phyloP scores from a whole-genome alignment of 139 green algal species.

The Tetradesmus lagerheimii region DNA sequence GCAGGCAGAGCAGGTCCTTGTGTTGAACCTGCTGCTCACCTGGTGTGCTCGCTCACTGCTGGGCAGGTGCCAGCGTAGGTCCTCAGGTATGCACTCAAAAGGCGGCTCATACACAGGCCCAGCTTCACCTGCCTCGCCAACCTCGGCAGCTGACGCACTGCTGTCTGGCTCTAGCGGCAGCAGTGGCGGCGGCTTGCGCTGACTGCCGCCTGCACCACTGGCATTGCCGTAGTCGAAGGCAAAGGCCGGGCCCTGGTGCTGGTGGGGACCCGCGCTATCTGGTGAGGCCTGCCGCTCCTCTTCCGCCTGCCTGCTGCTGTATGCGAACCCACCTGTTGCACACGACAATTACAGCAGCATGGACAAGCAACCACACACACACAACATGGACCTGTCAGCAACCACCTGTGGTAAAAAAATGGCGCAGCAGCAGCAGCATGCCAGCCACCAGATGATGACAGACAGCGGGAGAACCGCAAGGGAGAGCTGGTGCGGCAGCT shows the following conservation, averaged over 20 bases:
- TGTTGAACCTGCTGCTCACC: conserved; percentile 10
- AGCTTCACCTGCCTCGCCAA: not conserved
- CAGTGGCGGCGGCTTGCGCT: not conserved
- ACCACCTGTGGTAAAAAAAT: not conserved
- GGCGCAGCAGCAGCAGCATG: not conserved
- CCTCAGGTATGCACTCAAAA: conserved; percentile 32
- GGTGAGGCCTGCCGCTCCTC: not conserved
- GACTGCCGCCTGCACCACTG: not conserved
- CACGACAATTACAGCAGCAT: not conserved
- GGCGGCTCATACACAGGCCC: conserved; percentile 32
- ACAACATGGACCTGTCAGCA: not conserved
- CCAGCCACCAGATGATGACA: too few species aligned
- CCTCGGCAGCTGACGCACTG: not conserved
- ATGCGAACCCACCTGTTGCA: not conserved
- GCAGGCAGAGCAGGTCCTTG: too few species aligned
- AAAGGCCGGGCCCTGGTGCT: conserved; percentile 39
- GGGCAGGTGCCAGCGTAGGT: conserved; percentile 35
- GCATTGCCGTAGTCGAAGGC: conserved; percentile 50
- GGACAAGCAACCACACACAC: not conserved
- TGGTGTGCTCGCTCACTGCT: conserved; percentile 39
- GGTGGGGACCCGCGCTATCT: not conserved
- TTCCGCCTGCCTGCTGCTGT: not conserved
- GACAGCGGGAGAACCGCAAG: too few species aligned
- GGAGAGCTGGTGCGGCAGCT: not conserved
- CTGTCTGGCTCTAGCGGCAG: not conserved